Base-by-base conservation (phyloP, 164 flowering plant genomes). In the Brasenia schreberi region DNA sequence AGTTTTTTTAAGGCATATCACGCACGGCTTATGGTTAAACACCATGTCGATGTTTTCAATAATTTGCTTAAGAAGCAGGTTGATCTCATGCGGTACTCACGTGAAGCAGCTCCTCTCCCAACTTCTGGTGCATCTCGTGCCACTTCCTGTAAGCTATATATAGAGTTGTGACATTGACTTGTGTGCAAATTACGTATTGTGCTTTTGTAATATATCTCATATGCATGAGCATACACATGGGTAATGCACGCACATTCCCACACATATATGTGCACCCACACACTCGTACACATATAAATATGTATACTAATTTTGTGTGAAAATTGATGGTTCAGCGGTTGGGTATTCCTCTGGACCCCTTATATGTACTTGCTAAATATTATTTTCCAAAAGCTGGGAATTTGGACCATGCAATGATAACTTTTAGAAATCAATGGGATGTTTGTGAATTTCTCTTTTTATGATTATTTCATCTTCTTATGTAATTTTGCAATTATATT, bases 1-100 rank as follows among this genome's bases (percentile, higher is more conserved):
- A 88, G 43, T 90, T 90, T 77, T 77, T 90, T 90, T 75, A 75
- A 78, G 76, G 89, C 86, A 33, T 90, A 90, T 70, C 81, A 82
- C 74, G 64, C 84, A 62, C 79, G 87, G 18, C 70, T 88, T 78
- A 72, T 74, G 80, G 79, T 88, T 70, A 90, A 84, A 77, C 81
- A 85, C 18, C 97, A 90, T 71, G 84, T 90, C 23, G 61, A 68
- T 56, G 70, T 78, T 77, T 90, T 85, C 79, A 88, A 90, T 72
- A 76, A 78, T 72, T 76, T 90, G 77, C 89, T 90, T 63, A 78
- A 80, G 75, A 75, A 81, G 62, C 97, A 87, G 73, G 87, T 80
- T 71, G 80, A 73, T 67, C 69, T 84, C 67, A 92, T 87, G 97
- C 79, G 84, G 10, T 64, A 64, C 64, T 77, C 87, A 56, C 19